These are phyloP conservation scores for Calonectria fujianensis DNA, from an alignment of 2,329 filamentous ascomycete genomes.

Conservation along the genomic window DNA sequence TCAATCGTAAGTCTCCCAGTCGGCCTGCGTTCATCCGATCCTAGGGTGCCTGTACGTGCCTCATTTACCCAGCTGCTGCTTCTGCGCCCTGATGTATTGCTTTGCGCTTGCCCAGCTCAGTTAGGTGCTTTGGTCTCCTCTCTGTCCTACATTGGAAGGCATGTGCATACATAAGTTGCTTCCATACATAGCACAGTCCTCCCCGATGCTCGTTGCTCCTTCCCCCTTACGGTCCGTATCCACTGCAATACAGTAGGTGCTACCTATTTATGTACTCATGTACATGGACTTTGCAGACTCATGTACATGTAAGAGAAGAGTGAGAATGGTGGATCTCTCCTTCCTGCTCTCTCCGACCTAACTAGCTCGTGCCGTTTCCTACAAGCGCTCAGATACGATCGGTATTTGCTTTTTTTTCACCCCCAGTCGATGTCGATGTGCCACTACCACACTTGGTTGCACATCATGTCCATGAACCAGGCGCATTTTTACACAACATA, in stretches of 20 bases:
- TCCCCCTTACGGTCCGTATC: slow-evolving; percentile 10
- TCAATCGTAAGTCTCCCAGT: slow-evolving; percentile 22
- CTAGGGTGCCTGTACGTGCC: background rate
- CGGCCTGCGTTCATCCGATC: slow-evolving; percentile 23
- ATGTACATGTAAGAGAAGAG: slow-evolving; percentile 2
- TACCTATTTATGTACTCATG: slow-evolving; percentile 23
- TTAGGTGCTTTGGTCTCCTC: slow-evolving; percentile 7
- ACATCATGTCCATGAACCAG: slow-evolving; percentile 13
- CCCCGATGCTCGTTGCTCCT: slow-evolving; percentile 10
- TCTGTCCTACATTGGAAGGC: slow-evolving; percentile 21
- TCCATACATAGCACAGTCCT: slow-evolving; percentile 26
- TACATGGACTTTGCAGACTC: slow-evolving; percentile 14
- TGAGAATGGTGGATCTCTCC: slow-evolving; percentile 41
- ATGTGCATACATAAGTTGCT: slow-evolving; percentile 19
- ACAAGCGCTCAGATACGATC: slow-evolving; percentile 52
- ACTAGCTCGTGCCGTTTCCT: slow-evolving; percentile 20
- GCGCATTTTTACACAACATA: slow-evolving; percentile 20
- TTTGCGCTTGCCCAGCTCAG: slow-evolving; percentile 20
- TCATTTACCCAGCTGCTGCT: background rate
- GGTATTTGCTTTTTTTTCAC: slow-evolving; percentile 50
- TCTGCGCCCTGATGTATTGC: background rate
- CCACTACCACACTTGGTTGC: slow-evolving; percentile 45
- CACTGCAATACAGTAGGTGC: slow-evolving; percentile 17
- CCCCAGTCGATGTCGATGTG: slow-evolving; percentile 46
- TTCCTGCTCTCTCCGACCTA: slow-evolving; percentile 35